These are phyloP conservation scores for Lyophyllum semitale DNA, from an alignment of 768 basidiomycete species.

Conservation along the genomic window DNA sequence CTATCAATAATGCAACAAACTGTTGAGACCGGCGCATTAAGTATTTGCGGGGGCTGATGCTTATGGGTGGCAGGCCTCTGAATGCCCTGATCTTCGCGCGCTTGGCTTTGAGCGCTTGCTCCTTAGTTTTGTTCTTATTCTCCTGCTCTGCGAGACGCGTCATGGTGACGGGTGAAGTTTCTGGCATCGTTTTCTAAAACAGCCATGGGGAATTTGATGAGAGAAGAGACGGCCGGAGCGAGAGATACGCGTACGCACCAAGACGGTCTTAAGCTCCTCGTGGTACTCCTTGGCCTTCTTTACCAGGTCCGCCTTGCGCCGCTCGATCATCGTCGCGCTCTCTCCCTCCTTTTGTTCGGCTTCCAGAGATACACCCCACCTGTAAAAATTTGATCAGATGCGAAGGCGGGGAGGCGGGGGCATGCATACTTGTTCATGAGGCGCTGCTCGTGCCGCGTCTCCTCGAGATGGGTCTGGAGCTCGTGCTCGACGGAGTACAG, in stretches of 20 bases:
- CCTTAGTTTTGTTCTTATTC: slow-evolving; percentile 34
- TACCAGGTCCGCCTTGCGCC: slow-evolving; percentile 40
- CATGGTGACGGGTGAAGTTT: slow-evolving; percentile 34
- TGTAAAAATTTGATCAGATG: slow-evolving; percentile 11
- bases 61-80: slow-evolving; percentile 51
- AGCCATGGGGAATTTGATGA: background rate
- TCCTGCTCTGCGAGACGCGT: slow-evolving; percentile 39
- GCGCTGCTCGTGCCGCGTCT: slow-evolving; percentile 33
- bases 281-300: slow-evolving; percentile 52
- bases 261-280: slow-evolving; percentile 35
- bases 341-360: slow-evolving; percentile 26
- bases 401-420: background rate
- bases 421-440: slow-evolving; percentile 38
- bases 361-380: slow-evolving; percentile 35
- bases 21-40: too few relatives aligned
- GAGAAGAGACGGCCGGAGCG: background rate
- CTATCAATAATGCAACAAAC: too few relatives aligned
- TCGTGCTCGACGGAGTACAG: slow-evolving; percentile 37
- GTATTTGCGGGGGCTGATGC: too few relatives aligned
- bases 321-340: slow-evolving; percentile 32
- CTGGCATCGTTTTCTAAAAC: slow-evolving; percentile 29
- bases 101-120: slow-evolving; percentile 44
- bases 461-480: slow-evolving; percentile 34
- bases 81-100: slow-evolving; percentile 46
- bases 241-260: slow-evolving; percentile 23